phyloP scores from a whole-genome alignment of 2,329 filamentous ascomycete genomes.

The Parasarocladium wereldwijsianum region DNA sequence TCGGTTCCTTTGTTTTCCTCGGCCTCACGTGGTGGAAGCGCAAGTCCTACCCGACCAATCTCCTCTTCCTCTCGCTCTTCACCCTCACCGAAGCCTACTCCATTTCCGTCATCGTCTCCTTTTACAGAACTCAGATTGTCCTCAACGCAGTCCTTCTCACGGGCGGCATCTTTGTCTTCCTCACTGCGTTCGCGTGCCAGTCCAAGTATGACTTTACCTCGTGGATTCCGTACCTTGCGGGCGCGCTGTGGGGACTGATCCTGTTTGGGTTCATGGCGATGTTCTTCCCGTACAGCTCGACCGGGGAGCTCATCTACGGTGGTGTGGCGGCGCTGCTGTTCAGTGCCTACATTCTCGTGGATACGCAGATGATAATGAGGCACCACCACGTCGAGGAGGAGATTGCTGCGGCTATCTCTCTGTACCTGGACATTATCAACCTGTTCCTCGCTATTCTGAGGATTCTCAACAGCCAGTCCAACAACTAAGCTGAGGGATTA shows the following conservation, averaged over 20 bases:
- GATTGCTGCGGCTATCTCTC: constrained; percentile 84
- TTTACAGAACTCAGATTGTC: constrained; percentile 73
- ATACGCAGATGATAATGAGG: constrained; percentile 89
- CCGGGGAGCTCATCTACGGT: constrained; percentile 74
- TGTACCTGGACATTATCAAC: constrained; percentile 96
- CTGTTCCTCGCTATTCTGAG: constrained; percentile 89
- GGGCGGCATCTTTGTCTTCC: constrained; percentile 63
- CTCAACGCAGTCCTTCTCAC: constrained; percentile 84
- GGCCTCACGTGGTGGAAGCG: constrained; percentile 88
- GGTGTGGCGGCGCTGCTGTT: constrained; percentile 75
- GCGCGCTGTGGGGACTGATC: constrained; percentile 75
- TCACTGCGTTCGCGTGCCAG: constrained; percentile 86
- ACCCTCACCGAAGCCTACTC: constrained; percentile 88
- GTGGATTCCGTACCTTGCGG: constrained; percentile 93
- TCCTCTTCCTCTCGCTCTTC: constrained; percentile 82
- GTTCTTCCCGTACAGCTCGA: constrained; percentile 77
- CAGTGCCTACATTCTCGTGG: constrained; percentile 86
- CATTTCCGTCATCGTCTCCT: constrained; percentile 82
- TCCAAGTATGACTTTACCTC: constrained; percentile 95
- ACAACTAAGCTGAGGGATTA: constrained; percentile 59
- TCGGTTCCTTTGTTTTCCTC: constrained; percentile 75
- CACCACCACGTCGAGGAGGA: constrained; percentile 97
- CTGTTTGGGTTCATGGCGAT: constrained; percentile 85
- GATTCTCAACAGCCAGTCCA: constrained; percentile 90
- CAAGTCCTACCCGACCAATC: constrained; percentile 87